Evolutionary conservation across 2,329 filamentous ascomycete genomes (phyloP).

Genomic region (Bisporella sp.): DNA sequence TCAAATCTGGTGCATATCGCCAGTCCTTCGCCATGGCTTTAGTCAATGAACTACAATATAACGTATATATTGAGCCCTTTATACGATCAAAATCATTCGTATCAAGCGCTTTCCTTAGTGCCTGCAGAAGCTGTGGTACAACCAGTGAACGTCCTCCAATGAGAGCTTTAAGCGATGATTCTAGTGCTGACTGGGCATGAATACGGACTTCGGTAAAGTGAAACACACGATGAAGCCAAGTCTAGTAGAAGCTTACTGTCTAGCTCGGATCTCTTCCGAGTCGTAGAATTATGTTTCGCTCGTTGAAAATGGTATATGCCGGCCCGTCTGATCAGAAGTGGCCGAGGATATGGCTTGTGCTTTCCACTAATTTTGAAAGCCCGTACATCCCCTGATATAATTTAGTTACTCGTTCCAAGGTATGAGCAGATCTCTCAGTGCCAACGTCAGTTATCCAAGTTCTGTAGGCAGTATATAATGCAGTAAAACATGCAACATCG

Average conservation of each 20-base stretch:
- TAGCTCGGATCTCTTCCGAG: constrained; percentile 80
- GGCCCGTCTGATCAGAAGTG: constrained; percentile 84
- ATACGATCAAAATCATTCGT: constrained; percentile 82
- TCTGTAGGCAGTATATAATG: constrained; percentile 84
- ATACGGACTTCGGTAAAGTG: constrained; percentile 92
- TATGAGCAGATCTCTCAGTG: constrained; percentile 90
- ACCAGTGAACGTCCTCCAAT: constrained; percentile 83
- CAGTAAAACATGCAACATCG: constrained; percentile 91
- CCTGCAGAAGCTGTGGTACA: constrained; percentile 77
- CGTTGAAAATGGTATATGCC: constrained; percentile 92
- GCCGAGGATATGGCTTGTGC: constrained; percentile 85
- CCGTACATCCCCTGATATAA: constrained; percentile 82
- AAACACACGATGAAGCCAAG: constrained; percentile 82
- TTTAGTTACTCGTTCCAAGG: constrained; percentile 78
- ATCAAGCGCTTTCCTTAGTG: constrained; percentile 71
- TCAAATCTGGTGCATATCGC: constrained; percentile 86
- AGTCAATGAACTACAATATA: constrained; percentile 81
- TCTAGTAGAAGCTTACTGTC: constrained; percentile 82
- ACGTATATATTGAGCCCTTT: constrained; percentile 87
- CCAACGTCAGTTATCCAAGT: constrained; percentile 98
- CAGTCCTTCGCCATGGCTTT: constrained; percentile 88
- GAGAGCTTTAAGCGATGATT: constrained; percentile 87
- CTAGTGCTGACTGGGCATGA: constrained; percentile 83
- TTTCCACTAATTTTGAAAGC: constrained; percentile 93
- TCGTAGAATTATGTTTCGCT: constrained; percentile 87